These are phyloP conservation scores for Xanthoconium stramineum DNA, from an alignment of 768 basidiomycete genomes.

Conservation along the genomic window DNA sequence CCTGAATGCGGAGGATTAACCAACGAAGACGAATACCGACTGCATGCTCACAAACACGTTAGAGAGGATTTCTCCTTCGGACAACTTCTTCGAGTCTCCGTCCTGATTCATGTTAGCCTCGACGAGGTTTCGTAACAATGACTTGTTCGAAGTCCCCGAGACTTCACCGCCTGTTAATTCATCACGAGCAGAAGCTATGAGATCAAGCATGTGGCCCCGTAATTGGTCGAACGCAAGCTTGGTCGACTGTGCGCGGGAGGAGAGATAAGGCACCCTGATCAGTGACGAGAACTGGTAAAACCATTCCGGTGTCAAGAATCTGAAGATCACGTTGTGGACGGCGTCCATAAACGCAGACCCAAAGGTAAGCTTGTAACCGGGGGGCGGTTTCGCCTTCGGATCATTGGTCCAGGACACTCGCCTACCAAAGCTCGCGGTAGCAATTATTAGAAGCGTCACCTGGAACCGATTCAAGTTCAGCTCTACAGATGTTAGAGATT, in stretches of 20 bases:
- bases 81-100: slow-evolving; percentile 29
- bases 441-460: slow-evolving; percentile 38
- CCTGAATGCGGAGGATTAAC: slow-evolving; percentile 21
- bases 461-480: slow-evolving; percentile 5
- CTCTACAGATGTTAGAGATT: not conserved
- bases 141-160: slow-evolving; percentile 26
- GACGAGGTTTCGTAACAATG: slow-evolving; percentile 44
- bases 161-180: slow-evolving; percentile 31
- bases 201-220: slow-evolving; percentile 38
- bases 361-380: slow-evolving; percentile 36
- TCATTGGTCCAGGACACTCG: slow-evolving; percentile 35
- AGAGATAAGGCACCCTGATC: slow-evolving; percentile 36
- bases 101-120: slow-evolving; percentile 44
- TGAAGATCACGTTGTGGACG: slow-evolving; percentile 25
- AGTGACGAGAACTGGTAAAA: slow-evolving; percentile 23
- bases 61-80: slow-evolving; percentile 46
- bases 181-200: slow-evolving; percentile 38
- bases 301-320: slow-evolving; percentile 34
- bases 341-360: slow-evolving; percentile 31
- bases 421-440: slow-evolving; percentile 42
- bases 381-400: slow-evolving; percentile 18
- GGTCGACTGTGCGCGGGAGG: slow-evolving; percentile 29
- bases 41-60: slow-evolving; percentile 42
- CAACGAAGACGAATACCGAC: not conserved
- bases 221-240: slow-evolving; percentile 36